Percentiles rank a stretch among this genome's conserved stretches.
Conservation (phyloP, 169 alveolate genomes). For the Plasmodium sp. region DNA sequence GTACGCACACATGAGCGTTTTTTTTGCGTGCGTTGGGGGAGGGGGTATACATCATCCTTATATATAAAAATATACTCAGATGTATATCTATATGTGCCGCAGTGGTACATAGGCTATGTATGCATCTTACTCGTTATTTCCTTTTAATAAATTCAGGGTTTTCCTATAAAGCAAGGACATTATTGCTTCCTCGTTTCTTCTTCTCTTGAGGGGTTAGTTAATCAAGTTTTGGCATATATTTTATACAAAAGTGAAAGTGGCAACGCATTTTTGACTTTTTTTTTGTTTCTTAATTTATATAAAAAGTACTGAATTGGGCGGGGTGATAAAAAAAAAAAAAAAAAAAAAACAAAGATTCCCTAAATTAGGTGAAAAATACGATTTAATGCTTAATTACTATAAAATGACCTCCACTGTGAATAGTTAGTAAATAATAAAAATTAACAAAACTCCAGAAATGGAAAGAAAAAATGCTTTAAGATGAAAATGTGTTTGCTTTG, state of each 20-base stretch:
- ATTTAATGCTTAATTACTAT: background rate
- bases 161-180: conserved; percentile 39
- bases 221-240: conserved; percentile 6
- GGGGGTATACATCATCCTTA: background rate
- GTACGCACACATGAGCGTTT: background rate
- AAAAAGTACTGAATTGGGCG: background rate
- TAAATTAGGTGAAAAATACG: background rate
- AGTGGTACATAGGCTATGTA: background rate
- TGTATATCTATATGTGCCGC: background rate
- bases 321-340: background rate
- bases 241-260: background rate
- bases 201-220: background rate
- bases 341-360: background rate
- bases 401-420: background rate
- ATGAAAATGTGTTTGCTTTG: background rate
- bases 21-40: background rate
- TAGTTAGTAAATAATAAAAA: background rate
- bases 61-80: background rate
- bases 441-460: background rate
- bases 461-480: background rate
- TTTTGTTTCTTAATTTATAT: background rate
- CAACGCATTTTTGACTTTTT: conserved; percentile 24
- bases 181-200: conserved; percentile 1
- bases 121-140: conserved; percentile 44
- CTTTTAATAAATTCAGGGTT: conserved; percentile 26